Percentiles rank a stretch among this genome's conserved stretches.
These are phyloP conservation scores for Piper longum DNA, from an alignment of 164 flowering plant species.

Conservation along the genomic window DNA sequence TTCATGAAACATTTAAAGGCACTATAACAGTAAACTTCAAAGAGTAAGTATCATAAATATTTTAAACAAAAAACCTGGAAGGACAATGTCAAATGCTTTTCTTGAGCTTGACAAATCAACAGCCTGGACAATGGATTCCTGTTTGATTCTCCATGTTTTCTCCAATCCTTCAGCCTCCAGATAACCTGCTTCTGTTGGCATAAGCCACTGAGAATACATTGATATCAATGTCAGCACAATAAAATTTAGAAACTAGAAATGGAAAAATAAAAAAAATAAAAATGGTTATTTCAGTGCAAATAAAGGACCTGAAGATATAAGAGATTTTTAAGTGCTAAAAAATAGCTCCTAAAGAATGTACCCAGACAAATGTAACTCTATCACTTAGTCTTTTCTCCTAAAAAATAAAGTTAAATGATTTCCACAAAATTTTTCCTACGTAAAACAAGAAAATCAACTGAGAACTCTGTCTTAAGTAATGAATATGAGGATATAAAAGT, in stretches of 20 bases:
- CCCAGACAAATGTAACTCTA: too few species aligned
- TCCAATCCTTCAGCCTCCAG: conserved; percentile 86
- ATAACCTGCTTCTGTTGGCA: conserved; percentile 75
- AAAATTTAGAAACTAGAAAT: not conserved
- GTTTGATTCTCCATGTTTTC: conserved; percentile 74
- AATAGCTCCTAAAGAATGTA: not conserved
- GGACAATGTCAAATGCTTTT: conserved; percentile 71
- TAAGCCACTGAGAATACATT: conserved; percentile 59
- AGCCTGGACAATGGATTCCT: conserved; percentile 52
- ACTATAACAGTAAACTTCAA: not conserved
- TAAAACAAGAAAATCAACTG: too few species aligned
- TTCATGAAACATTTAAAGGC: not conserved
- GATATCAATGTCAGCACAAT: not conserved
- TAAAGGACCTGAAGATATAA: not conserved
- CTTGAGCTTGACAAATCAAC: conserved; percentile 64
- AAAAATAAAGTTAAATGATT: too few species aligned
- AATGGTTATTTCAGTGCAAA: not conserved
- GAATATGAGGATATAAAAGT: too few species aligned
- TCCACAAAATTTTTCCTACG: too few species aligned
- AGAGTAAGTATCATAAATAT: not conserved
- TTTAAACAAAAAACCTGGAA: conserved; percentile 46
- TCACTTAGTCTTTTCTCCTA: too few species aligned
- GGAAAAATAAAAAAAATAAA: too few species aligned
- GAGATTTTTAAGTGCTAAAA: not conserved
- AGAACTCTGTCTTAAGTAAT: too few species aligned